Conservation (phyloP, 2,329 filamentous ascomycete species). For the Paramyrothecium sp. region DNA sequence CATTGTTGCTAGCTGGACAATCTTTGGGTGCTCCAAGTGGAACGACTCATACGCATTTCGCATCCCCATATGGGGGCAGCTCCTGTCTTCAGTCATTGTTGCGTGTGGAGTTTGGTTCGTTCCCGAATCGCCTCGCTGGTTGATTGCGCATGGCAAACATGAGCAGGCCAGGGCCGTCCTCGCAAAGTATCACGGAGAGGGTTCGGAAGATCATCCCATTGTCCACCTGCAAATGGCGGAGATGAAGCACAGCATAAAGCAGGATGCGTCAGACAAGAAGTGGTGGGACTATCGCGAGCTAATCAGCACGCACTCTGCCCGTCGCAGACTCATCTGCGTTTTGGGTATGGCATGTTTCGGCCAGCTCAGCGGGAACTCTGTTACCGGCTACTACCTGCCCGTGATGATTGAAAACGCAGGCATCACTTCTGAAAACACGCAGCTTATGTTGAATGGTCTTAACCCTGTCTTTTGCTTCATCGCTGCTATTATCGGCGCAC, state of each 20-base stretch:
- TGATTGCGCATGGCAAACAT: constrained; percentile 8
- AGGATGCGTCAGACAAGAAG: constrained; percentile 45
- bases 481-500: constrained; percentile 40
- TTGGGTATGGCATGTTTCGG: constrained; percentile 52
- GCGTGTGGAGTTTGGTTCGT: constrained; percentile 23
- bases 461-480: constrained; percentile 45
- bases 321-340: constrained; percentile 51
- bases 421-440: constrained; percentile 30
- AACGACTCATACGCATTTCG: constrained; percentile 23
- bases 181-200: constrained; percentile 31
- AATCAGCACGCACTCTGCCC: constrained; percentile 44
- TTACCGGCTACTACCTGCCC: constrained; percentile 54
- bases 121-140: constrained; percentile 29
- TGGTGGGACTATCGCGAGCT: constrained; percentile 56
- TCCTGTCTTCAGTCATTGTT: constrained; percentile 22
- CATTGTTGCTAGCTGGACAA: constrained; percentile 53
- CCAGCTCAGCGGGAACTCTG: constrained; percentile 50
- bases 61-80: background rate
- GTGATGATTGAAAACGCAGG: constrained; percentile 31
- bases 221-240: constrained; percentile 39
- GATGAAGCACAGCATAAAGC: constrained; percentile 35
- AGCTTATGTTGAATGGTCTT: constrained; percentile 47
- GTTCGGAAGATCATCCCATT: constrained; percentile 27
- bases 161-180: constrained; percentile 10
- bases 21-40: constrained; percentile 45